phyloP scores from a whole-genome alignment of 495 filamentous ascomycete species.

The Bathelium albidoporum region DNA sequence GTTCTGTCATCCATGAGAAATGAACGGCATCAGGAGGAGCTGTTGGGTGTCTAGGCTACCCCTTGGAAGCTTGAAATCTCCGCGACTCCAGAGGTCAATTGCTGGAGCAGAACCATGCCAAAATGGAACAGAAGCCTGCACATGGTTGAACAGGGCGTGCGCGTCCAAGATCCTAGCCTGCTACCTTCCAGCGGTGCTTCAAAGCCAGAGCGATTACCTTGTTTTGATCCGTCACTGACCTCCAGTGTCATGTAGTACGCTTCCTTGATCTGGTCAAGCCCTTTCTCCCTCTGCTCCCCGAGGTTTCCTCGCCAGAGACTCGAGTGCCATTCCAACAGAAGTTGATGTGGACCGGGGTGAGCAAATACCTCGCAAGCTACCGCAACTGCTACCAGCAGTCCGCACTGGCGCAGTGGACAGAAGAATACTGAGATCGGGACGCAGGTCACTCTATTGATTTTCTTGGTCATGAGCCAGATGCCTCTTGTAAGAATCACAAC shows the following conservation, averaged over 20 bases:
- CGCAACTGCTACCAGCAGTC: conserved; percentile 10
- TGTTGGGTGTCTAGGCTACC: neutral
- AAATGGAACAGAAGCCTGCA: neutral
- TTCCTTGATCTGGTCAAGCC: conserved; percentile 99
- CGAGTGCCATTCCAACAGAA: conserved; percentile 87
- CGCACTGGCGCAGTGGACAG: conserved; percentile 9
- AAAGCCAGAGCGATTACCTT: neutral
- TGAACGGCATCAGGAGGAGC: neutral
- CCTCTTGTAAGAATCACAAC: conserved; percentile 34
- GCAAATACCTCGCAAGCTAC: neutral
- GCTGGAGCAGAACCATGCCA: neutral
- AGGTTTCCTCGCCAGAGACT: conserved; percentile 93
- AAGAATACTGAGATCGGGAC: conserved; percentile 28
- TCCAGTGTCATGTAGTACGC: conserved; percentile 53
- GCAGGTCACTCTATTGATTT: conserved; percentile 88
- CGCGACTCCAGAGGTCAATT: neutral
- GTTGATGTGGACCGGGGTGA: conserved; percentile 95
- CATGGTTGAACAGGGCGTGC: neutral
- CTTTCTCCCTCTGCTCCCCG: conserved; percentile 96
- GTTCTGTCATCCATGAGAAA: neutral
- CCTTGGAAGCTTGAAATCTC: neutral
- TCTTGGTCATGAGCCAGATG: conserved; percentile 99
- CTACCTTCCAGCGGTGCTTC: neutral
- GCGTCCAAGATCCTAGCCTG: neutral
- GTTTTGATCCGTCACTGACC: neutral